Percentiles rank a stretch among this genome's conserved stretches.
These are phyloP conservation scores for Phylloporus rhodoxanthus DNA, from an alignment of 768 basidiomycete species.

Conservation along the genomic window DNA sequence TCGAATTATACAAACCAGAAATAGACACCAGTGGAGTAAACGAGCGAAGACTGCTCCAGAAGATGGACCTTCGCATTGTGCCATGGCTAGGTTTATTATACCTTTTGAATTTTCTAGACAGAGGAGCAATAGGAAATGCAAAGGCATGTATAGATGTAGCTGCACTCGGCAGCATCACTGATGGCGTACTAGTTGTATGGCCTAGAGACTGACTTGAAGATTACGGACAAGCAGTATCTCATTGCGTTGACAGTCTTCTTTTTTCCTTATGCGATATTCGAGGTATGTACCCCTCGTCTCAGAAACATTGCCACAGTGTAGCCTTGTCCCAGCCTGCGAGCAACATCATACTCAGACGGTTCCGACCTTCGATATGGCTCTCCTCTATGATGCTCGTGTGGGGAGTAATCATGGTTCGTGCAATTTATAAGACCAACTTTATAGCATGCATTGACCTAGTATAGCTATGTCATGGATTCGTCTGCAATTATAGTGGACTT, in stretches of 20 bases:
- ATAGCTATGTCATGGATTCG: slow-evolving; percentile 60
- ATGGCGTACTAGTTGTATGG: slow-evolving; percentile 47
- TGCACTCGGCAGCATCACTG: background rate
- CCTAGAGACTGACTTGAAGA: slow-evolving; percentile 50
- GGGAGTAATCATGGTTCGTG: slow-evolving; percentile 29
- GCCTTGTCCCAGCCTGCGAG: slow-evolving; percentile 45
- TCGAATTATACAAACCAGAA: slow-evolving; percentile 41
- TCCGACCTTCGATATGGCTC: slow-evolving; percentile 65
- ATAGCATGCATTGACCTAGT: background rate
- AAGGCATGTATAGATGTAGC: slow-evolving; percentile 38
- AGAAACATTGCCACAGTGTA: background rate
- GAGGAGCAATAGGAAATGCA: slow-evolving; percentile 65
- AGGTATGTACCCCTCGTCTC: slow-evolving; percentile 36
- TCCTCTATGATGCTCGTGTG: slow-evolving; percentile 39
- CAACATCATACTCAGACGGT: slow-evolving; percentile 52
- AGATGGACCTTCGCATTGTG: slow-evolving; percentile 60
- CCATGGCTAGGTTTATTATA: slow-evolving; percentile 76
- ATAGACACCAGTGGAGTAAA: slow-evolving; percentile 50
- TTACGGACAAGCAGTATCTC: slow-evolving; percentile 61
- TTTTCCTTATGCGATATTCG: slow-evolving; percentile 65
- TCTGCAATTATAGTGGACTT: slow-evolving; percentile 55
- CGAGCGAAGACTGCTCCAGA: slow-evolving; percentile 49
- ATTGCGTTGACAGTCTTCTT: slow-evolving; percentile 71
- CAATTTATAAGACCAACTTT: slow-evolving; percentile 28
- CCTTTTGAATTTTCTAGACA: slow-evolving; percentile 65